Conservation (phyloP, 495 filamentous ascomycete genomes). For the Glonium stellatum region DNA sequence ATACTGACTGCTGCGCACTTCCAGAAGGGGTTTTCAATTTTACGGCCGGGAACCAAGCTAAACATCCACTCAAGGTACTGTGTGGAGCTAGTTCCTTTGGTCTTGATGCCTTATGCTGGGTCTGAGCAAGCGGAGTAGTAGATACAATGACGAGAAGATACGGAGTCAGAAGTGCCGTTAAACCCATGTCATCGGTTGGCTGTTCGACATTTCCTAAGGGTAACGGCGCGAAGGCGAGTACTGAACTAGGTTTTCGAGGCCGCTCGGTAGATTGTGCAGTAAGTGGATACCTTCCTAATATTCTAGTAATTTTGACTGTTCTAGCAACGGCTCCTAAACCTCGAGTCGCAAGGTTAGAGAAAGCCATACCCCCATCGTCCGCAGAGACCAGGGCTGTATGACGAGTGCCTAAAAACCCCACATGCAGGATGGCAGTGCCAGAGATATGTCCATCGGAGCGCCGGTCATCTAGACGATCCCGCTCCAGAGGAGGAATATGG, state of each 20-base stretch:
- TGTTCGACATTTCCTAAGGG: slow-evolving; percentile 90
- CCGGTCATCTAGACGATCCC: slow-evolving; percentile 55
- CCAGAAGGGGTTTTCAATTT: slow-evolving; percentile 70
- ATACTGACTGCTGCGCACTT: slow-evolving; percentile 44
- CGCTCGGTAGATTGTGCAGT: slow-evolving; percentile 46
- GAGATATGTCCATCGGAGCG: slow-evolving; percentile 74
- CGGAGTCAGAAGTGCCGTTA: slow-evolving; percentile 93
- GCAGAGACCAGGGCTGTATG: slow-evolving; percentile 98
- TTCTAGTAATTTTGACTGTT: slow-evolving; percentile 79
- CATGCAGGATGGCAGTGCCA: slow-evolving; percentile 69
- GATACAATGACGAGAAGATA: slow-evolving; percentile 95
- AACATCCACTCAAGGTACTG: slow-evolving; percentile 81
- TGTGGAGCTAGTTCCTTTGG: slow-evolving; percentile 87
- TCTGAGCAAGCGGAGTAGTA: slow-evolving; percentile 90
- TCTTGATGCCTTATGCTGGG: slow-evolving; percentile 83
- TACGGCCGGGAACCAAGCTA: slow-evolving; percentile 96
- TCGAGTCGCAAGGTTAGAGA: slow-evolving; percentile 89
- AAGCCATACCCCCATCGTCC: slow-evolving; percentile 93
- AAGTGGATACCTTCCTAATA: slow-evolving; percentile 82
- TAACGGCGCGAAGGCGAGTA: slow-evolving; percentile 83
- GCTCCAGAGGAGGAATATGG: slow-evolving; percentile 69
- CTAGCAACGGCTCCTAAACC: slow-evolving; percentile 81
- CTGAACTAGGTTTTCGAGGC: slow-evolving; percentile 84
- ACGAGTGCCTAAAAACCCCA: slow-evolving; percentile 90
- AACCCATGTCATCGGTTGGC: slow-evolving; percentile 75